These are phyloP conservation scores for Triticum urartu DNA, from an alignment of 176 grass and related monocot species.

Conservation along the genomic window DNA sequence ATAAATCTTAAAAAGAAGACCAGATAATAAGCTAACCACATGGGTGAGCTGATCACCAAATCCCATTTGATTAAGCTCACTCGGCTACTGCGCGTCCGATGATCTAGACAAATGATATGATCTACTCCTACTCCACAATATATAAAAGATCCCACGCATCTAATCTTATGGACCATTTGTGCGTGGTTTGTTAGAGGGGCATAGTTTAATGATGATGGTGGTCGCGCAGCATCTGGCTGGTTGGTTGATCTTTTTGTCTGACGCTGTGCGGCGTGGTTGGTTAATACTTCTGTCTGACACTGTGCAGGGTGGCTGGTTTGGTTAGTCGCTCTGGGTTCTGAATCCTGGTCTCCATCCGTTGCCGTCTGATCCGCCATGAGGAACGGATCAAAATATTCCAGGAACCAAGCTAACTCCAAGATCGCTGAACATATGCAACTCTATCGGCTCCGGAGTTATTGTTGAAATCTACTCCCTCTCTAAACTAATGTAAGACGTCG, in stretches of 20 bases:
- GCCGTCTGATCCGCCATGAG: conserved; percentile 20
- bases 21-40: background rate
- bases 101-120: background rate
- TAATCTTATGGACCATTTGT: background rate
- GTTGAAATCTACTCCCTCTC: background rate
- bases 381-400: conserved; percentile 41
- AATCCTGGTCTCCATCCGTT: background rate
- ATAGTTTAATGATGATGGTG: background rate
- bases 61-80: background rate
- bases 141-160: background rate
- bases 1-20: background rate
- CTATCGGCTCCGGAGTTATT: background rate
- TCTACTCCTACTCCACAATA: background rate
- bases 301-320: background rate
- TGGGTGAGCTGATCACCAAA: background rate
- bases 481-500: too few species aligned
- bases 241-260: background rate
- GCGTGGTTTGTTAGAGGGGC: background rate
- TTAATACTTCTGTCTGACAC: background rate
- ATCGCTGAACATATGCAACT: background rate
- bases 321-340: background rate
- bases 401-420: background rate
- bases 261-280: background rate
- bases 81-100: background rate
- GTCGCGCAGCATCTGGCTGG: background rate